Percentiles rank a stretch among this genome's conserved stretches.
Conservation (phyloP, 2,329 filamentous ascomycete genomes). For the Xylaria sp. region DNA sequence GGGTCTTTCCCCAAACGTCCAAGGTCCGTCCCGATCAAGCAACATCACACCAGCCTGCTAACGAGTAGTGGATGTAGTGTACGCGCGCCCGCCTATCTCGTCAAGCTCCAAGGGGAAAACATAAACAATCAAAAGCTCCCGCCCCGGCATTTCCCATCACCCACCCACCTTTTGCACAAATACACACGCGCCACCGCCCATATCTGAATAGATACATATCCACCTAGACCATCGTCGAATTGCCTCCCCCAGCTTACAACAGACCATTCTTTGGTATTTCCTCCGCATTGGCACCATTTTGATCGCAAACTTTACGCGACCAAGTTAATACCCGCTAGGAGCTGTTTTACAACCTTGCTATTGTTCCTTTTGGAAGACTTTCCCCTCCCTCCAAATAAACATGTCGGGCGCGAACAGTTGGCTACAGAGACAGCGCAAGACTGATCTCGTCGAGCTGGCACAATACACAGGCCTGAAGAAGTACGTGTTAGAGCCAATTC, state of each 20-base stretch:
- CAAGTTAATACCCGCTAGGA: conserved; percentile 43
- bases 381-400: conserved; percentile 48
- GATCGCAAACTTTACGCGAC: conserved; percentile 52
- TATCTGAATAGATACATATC: conserved; percentile 12
- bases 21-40: conserved; percentile 28
- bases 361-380: conserved; percentile 38
- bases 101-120: conserved; percentile 37
- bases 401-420: conserved; percentile 77
- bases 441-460: conserved; percentile 79
- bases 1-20: conserved; percentile 30
- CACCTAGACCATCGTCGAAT: conserved; percentile 19
- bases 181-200: conserved; percentile 39
- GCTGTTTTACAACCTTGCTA: conserved; percentile 16
- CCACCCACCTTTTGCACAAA: conserved; percentile 25
- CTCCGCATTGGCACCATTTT: conserved; percentile 45
- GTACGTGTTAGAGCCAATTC: conserved; percentile 63
- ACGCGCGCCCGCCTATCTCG: conserved; percentile 14
- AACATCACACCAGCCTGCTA: conserved; percentile 1
- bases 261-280: conserved; percentile 38
- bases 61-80: background rate
- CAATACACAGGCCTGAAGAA: conserved; percentile 75
- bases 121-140: conserved; percentile 36
- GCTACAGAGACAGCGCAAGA: conserved; percentile 85
- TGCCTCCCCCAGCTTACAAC: conserved; percentile 39
- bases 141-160: conserved; percentile 32